Percentiles rank a stretch among this genome's conserved stretches.
phyloP scores from a whole-genome alignment of 1,284 basidiomycete genomes.

The Marasmius sp. region DNA sequence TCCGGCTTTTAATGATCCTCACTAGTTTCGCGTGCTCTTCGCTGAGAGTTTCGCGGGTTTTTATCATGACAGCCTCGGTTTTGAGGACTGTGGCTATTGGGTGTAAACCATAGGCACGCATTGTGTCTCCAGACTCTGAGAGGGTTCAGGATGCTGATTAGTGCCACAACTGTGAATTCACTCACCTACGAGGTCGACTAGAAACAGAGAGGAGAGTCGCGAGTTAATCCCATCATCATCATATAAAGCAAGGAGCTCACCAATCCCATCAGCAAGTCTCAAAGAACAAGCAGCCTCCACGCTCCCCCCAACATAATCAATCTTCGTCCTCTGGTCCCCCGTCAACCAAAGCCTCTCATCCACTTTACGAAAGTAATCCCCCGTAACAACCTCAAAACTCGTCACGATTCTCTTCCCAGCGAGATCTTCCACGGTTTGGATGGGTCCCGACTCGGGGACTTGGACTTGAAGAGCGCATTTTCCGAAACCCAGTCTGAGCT shows the following conservation, averaged over 20 bases:
- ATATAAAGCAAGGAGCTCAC: constrained; percentile 42
- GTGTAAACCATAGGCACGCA: constrained; percentile 96
- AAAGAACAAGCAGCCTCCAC: constrained; percentile 98
- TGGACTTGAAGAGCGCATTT: constrained; percentile 92
- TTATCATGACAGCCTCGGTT: constrained; percentile 94
- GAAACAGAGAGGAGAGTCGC: constrained; percentile 3
- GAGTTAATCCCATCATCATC: constrained; percentile 12
- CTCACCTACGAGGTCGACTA: constrained; percentile 90
- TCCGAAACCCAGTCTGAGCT: constrained; percentile 88
- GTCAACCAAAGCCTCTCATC: constrained; percentile 60
- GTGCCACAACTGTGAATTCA: constrained; percentile 13
- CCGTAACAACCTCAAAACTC: constrained; percentile 87
- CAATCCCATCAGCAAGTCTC: constrained; percentile 96
- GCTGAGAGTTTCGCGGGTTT: constrained; percentile 71
- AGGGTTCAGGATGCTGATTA: background rate
- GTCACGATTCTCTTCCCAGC: constrained; percentile 94
- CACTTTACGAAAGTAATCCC: constrained; percentile 74
- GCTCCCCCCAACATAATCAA: constrained; percentile 96
- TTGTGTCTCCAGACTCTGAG: constrained; percentile 95
- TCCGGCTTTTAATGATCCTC: constrained; percentile 81
- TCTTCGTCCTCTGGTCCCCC: constrained; percentile 64
- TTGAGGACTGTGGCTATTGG: constrained; percentile 87
- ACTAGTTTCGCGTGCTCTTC: constrained; percentile 71
- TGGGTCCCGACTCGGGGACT: constrained; percentile 78
- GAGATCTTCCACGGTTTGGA: constrained; percentile 78